Conservation (phyloP, 768 basidiomycete species). For the Rubroboletus pulcherrimus region DNA sequence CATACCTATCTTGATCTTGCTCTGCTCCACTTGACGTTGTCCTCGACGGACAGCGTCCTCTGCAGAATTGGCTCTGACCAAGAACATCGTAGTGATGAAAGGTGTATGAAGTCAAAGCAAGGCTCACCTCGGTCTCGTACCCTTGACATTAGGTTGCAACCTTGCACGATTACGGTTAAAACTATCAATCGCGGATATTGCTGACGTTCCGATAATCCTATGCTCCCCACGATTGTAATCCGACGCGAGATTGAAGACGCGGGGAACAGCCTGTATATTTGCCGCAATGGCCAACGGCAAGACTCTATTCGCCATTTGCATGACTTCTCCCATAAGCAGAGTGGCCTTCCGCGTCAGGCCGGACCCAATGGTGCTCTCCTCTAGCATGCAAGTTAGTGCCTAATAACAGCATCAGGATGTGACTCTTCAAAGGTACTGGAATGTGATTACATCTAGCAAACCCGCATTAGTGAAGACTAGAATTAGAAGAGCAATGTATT, state of each 20-base stretch:
- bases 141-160: slow-evolving; percentile 57
- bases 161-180: slow-evolving; percentile 86
- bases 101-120: neutral
- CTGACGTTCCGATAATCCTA: slow-evolving; percentile 78
- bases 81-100: neutral
- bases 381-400: slow-evolving; percentile 83
- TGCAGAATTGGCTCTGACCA: slow-evolving; percentile 64
- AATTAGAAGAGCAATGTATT: slow-evolving; percentile 84
- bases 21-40: slow-evolving; percentile 88
- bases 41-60: slow-evolving; percentile 86
- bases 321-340: slow-evolving; percentile 83
- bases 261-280: slow-evolving; percentile 80
- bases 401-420: slow-evolving; percentile 28
- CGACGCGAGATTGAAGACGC: slow-evolving; percentile 80
- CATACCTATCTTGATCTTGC: slow-evolving; percentile 84
- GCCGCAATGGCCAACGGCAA: slow-evolving; percentile 81
- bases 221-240: slow-evolving; percentile 75
- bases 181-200: slow-evolving; percentile 85
- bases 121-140: slow-evolving; percentile 60
- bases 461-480: slow-evolving; percentile 85
- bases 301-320: slow-evolving; percentile 84
- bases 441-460: slow-evolving; percentile 68
- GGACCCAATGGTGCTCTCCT: slow-evolving; percentile 70
- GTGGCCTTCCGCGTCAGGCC: slow-evolving; percentile 87
- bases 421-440: neutral